Conservation (phyloP, 352 stramenopile genomes). For the Thalassiosira exigua region DNA sequence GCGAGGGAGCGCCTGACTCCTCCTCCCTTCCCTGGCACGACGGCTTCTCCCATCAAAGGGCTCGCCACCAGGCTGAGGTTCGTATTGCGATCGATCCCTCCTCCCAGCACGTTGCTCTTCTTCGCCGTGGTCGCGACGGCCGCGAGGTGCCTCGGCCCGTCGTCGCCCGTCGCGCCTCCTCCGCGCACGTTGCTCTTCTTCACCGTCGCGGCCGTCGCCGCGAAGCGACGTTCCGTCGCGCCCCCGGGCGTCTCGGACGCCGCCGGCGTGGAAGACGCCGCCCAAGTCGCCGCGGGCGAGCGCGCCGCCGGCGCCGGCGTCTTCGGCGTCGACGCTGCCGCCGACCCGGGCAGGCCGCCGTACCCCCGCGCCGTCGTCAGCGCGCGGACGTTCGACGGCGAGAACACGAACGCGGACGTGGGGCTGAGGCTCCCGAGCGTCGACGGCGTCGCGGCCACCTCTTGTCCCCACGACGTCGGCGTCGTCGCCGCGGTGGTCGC, state of each 20-base stretch:
- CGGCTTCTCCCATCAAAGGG: too few species aligned
- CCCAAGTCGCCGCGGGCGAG: background rate
- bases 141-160: background rate
- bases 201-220: background rate
- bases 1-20: constrained; percentile 5
- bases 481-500: too few species aligned
- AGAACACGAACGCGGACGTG: constrained; percentile 30
- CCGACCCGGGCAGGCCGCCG: too few species aligned
- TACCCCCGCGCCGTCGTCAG: too few species aligned
- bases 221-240: background rate
- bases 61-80: too few species aligned
- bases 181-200: constrained; percentile 31
- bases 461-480: too few species aligned
- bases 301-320: too few species aligned
- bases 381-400: constrained; percentile 60
- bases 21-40: background rate
- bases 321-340: background rate
- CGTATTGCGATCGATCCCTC: constrained; percentile 3
- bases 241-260: background rate
- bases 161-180: background rate
- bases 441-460: constrained; percentile 4
- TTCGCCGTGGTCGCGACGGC: constrained; percentile 17
- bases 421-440: constrained; percentile 8
- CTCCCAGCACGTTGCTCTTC: constrained; percentile 32
- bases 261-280: background rate